phyloP scores from a whole-genome alignment of 1,139 yeast species.

The Magnusiomyces tetraspermus region DNA sequence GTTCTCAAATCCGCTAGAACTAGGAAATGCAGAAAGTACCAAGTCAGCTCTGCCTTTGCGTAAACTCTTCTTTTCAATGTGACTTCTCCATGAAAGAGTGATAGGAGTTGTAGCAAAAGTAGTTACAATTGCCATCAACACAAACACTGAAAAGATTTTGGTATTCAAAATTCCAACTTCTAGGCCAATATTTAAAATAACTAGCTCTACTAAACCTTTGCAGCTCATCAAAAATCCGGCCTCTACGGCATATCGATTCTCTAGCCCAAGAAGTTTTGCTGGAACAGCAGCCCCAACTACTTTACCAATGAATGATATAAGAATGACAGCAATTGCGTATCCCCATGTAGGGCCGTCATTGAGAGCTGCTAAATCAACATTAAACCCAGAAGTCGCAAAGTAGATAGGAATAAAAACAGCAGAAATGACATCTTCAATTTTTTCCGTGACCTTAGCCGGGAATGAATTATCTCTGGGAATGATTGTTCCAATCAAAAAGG shows the following conservation, averaged over 20 bases:
- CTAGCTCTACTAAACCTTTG: constrained; percentile 66
- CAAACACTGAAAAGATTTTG: constrained; percentile 69
- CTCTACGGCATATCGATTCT: constrained; percentile 62
- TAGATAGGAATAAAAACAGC: constrained; percentile 63
- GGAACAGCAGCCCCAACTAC: constrained; percentile 56
- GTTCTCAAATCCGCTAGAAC: too few species aligned
- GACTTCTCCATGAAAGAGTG: constrained; percentile 34
- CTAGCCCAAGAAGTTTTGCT: constrained; percentile 50
- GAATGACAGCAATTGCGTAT: constrained; percentile 55
- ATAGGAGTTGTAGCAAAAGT: constrained; percentile 71
- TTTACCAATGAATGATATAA: constrained; percentile 58
- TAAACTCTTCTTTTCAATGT: constrained; percentile 18
- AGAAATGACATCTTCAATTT: constrained; percentile 67
- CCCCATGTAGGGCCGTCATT: constrained; percentile 68
- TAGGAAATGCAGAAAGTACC: neutral
- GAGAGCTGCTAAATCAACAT: constrained; percentile 54
- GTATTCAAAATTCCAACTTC: constrained; percentile 56
- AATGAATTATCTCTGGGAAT: constrained; percentile 73
- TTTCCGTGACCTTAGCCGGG: constrained; percentile 57
- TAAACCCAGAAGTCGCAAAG: constrained; percentile 70
- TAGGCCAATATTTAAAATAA: constrained; percentile 64
- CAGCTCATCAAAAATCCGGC: constrained; percentile 83
- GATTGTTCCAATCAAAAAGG: constrained; percentile 64
- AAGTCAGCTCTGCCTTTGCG: constrained; percentile 36
- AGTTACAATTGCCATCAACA: constrained; percentile 68